A percentile compares a stretch with the other conserved stretches of the same genome.
These are phyloP conservation scores for Funneliformis caledonium DNA, from an alignment of 371 early-diverging fungal species.

Conservation along the genomic window DNA sequence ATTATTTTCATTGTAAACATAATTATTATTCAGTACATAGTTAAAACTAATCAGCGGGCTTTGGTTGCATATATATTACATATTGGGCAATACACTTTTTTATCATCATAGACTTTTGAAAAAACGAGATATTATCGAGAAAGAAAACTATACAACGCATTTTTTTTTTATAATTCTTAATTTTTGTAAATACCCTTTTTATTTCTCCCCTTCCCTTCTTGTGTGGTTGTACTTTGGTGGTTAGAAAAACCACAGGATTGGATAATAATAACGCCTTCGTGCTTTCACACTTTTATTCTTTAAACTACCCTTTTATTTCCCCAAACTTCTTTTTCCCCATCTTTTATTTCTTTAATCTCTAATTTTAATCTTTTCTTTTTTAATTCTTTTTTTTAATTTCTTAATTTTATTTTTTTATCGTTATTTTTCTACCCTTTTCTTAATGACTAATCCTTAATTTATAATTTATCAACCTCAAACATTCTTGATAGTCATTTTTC, in stretches of 20 bases:
- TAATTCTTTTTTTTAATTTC: no score
- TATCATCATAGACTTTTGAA: constrained; percentile 14
- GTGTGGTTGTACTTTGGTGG: not conserved
- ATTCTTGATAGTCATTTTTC: no score
- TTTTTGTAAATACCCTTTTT: not conserved
- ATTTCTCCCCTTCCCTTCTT: no score
- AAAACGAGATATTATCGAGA: constrained; percentile 15
- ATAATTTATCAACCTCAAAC: no score
- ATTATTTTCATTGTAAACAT: not conserved
- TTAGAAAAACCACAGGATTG: not conserved
- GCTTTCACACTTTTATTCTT: not conserved
- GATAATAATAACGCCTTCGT: not conserved
- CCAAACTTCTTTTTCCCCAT: no score
- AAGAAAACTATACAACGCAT: not conserved
- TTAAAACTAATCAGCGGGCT: constrained; percentile 2
- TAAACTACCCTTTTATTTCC: no score
- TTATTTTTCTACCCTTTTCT: no score
- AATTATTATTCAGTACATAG: not conserved
- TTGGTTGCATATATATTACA: not conserved
- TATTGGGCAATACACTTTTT: not conserved
- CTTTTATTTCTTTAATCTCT: no score
- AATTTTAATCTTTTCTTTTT: no score
- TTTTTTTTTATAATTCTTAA: not conserved
- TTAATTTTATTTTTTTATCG: no score
- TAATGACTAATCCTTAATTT: no score